Base-by-base conservation (phyloP, 1,284 basidiomycete genomes). In the Porogramme epimiltina region DNA sequence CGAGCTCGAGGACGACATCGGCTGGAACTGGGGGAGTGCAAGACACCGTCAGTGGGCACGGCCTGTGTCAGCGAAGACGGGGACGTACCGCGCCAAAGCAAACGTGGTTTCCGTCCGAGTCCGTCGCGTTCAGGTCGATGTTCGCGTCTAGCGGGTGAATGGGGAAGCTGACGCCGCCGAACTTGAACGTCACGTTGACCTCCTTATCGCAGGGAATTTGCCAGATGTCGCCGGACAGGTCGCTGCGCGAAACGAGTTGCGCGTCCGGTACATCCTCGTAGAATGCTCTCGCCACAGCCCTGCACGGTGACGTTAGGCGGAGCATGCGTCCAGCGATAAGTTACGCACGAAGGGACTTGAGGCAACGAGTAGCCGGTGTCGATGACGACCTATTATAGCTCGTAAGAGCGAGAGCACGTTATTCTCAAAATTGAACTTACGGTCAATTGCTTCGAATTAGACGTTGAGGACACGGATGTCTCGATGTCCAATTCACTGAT, bases 351-450 rank as follows among this genome's bases (percentile, higher is more conserved):
- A 41, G 80, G 73, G 38, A 84, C 71, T 62, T 85, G 82, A 19
- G 82, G 77, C 10, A 85, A 66, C 1, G 80, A 76, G 60, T 82
- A 86, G 0, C 85, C 85, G 2, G 81, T 80, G 59, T 86, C 84
- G 37, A 87, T 67, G 3, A 86, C 71, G 1, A 62, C 63, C 54
- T 60, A n/a, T n/a, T n/a, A 28, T 22, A 20, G 4, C 11, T 19
- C 10, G 13, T 49, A 11, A 54, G 47, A 10, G 4, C 16, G 1
- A 25, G 15, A 11, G 20, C 26, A 18, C 33, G 18, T 18, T 36
- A 19, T 20, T 1, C n/a, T 16, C 2, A 28, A 19, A 5, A 25
- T 23, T 11, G n/a, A 28, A 45, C 54, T 47, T 22, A 59, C 58
- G 3, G 78, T 82, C 3, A 77, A 67, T 58, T 79, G 79, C 10